Percentiles rank a stretch among this genome's conserved stretches.
These are phyloP conservation scores for Truncatella angustata DNA, from an alignment of 2,329 filamentous ascomycete species.

Conservation along the genomic window DNA sequence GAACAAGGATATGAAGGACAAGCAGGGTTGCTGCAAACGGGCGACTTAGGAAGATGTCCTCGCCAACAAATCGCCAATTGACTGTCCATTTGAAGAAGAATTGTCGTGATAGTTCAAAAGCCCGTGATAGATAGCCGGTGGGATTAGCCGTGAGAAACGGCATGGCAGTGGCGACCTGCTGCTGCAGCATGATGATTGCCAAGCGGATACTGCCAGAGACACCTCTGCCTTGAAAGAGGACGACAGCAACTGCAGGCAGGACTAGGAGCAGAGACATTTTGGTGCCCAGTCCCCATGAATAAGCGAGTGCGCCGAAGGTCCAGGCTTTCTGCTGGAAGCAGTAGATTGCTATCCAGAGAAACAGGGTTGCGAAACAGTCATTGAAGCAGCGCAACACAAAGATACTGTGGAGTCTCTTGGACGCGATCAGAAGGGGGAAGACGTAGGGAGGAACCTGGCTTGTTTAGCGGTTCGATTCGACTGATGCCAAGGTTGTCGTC, in stretches of 20 bases:
- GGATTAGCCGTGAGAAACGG: constrained; percentile 70
- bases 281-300: constrained; percentile 78
- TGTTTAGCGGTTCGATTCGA: too few species aligned
- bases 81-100: constrained; percentile 99
- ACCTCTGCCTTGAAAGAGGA: constrained; percentile 74
- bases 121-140: constrained; percentile 71
- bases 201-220: constrained; percentile 64
- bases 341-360: constrained; percentile 79
- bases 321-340: constrained; percentile 73
- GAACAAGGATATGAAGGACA: constrained; percentile 60
- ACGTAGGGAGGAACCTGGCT: constrained; percentile 80
- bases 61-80: constrained; percentile 95
- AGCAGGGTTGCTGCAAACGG: constrained; percentile 69
- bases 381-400: constrained; percentile 94
- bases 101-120: constrained; percentile 86
- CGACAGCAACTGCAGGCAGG: constrained; percentile 74
- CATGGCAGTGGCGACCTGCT: constrained; percentile 66
- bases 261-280: constrained; percentile 92
- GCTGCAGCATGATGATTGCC: constrained; percentile 68
- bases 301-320: constrained; percentile 70
- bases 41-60: constrained; percentile 71
- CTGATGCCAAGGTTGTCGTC: background rate
- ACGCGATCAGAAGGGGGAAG: constrained; percentile 80
- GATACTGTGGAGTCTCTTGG: constrained; percentile 90
- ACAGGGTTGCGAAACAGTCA: constrained; percentile 83